Conservation (phyloP, 495 filamentous ascomycete genomes). For the Penicillium atrosanguineum region DNA sequence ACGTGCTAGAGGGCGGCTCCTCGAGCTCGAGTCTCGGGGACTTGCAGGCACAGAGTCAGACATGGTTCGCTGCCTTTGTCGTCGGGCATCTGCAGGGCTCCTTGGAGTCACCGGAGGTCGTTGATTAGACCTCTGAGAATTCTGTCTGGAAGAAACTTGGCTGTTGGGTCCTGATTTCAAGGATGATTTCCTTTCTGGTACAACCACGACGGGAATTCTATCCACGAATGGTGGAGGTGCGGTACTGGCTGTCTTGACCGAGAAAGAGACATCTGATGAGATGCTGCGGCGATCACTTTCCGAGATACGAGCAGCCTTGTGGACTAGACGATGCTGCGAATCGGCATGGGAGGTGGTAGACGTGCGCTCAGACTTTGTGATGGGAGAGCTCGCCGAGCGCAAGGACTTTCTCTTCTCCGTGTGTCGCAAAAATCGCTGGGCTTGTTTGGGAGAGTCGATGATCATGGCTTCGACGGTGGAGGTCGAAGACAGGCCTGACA, state of each 20-base stretch:
- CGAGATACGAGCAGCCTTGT: constrained; percentile 46
- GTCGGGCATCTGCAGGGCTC: constrained; percentile 32
- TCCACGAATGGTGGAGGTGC: constrained; percentile 50
- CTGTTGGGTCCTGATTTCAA: constrained; percentile 50
- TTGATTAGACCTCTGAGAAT: constrained; percentile 34
- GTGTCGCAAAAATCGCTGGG: constrained; percentile 59
- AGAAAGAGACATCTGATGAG: constrained; percentile 56
- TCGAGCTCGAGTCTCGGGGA: constrained; percentile 23
- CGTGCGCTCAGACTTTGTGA: constrained; percentile 40
- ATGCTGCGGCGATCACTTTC: constrained; percentile 55
- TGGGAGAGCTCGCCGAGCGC: constrained; percentile 52
- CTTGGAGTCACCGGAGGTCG: constrained; percentile 35
- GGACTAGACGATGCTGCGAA: constrained; percentile 46
- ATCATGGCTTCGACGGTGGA: constrained; percentile 74
- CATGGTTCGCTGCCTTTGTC: constrained; percentile 33
- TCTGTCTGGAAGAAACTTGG: constrained; percentile 34
- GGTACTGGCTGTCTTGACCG: constrained; percentile 45
- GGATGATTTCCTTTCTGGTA: constrained; percentile 67
- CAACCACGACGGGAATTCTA: constrained; percentile 68
- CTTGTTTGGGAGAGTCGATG: constrained; percentile 56
- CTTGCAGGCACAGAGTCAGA: constrained; percentile 37
- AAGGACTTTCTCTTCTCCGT: constrained; percentile 62
- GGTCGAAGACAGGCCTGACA: constrained; percentile 62
- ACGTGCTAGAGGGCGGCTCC: constrained; percentile 31
- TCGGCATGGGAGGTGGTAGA: constrained; percentile 42